Evolutionary conservation across 73 alveolate genomes (phyloP), one percentile per base, ranked within the genome.

Genomic region (Paramecium sonneborni): DNA sequence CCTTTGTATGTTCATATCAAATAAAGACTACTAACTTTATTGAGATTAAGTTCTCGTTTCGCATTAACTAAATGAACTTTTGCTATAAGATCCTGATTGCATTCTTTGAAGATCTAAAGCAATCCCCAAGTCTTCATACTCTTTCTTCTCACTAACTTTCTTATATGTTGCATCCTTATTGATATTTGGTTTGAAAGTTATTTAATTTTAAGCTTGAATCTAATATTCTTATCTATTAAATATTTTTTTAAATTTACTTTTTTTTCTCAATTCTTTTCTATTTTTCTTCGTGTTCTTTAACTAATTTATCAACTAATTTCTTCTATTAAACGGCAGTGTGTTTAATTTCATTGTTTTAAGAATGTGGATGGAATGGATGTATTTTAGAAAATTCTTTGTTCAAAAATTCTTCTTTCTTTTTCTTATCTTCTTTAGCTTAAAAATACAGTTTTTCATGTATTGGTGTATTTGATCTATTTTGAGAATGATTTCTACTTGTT

Each of bases 381-480:
- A 72, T 72, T 72, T 72, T 72, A 18, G 20, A 28, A 38, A 72
- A 72, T 72, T 72, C 55, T 74, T 38, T 37, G 32, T 39, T 74
- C 10, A n/a, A 21, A 74, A 74, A 74, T 34, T 34, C 56, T 6
- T 74, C 87, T 18, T 74, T 74, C 14, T 74, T 74, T 21, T 34
- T 74, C 44, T 74, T 34, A 39, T 39, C 87, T 18, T 74, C 87
- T 10, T 34, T 34, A 28, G 87, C 87, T 37, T 74, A 34, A 21
- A 2, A 37, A 35, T 34, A 74, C 1, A 74, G 68, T 74, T 74
- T 74, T 1, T 74, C 87, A 74, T 74, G 57, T 32, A 74, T 74
- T 39, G 87, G 87, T 11, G 87, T 74, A 37, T 34, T 74, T 28
- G 87, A 74, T 74, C 87, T 74, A 39, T 62, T 62, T 62, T 62